These are phyloP conservation scores for Penicillium antarcticum DNA, from an alignment of 495 filamentous ascomycete genomes.

Conservation along the genomic window DNA sequence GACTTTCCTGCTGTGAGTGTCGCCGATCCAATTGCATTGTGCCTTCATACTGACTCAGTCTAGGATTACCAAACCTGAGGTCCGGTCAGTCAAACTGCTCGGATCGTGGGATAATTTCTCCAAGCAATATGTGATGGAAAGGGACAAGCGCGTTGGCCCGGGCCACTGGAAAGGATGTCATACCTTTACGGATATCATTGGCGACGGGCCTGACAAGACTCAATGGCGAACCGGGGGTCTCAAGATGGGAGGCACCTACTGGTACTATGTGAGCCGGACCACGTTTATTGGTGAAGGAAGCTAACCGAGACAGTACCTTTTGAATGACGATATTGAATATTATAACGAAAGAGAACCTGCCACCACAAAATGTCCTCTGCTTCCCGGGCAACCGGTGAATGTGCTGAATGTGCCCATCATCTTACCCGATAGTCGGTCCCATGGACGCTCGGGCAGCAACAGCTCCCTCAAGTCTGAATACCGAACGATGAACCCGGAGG, in stretches of 20 bases:
- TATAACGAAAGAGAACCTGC: constrained; percentile 66
- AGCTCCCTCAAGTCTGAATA: constrained; percentile 44
- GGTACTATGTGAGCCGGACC: constrained; percentile 74
- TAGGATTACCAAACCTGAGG: constrained; percentile 54
- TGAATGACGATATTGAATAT: constrained; percentile 71
- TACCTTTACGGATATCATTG: constrained; percentile 77
- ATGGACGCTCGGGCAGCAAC: constrained; percentile 33
- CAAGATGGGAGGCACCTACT: constrained; percentile 90
- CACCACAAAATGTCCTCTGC: constrained; percentile 77
- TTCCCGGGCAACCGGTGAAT: constrained; percentile 84
- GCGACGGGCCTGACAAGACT: constrained; percentile 64
- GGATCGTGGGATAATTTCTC: constrained; percentile 95
- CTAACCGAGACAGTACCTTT: constrained; percentile 59
- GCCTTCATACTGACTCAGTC: constrained; percentile 1
- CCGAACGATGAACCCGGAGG: constrained; percentile 73
- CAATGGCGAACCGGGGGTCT: constrained; percentile 70
- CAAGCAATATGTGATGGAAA: constrained; percentile 71
- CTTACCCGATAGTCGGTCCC: constrained; percentile 42
- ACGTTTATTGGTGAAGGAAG: not conserved
- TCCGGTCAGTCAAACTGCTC: constrained; percentile 71
- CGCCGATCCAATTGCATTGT: not conserved
- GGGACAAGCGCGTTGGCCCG: constrained; percentile 63
- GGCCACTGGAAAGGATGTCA: constrained; percentile 84
- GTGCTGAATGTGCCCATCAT: constrained; percentile 76
- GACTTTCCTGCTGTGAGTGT: constrained; percentile 69